A percentile compares a stretch with the other conserved stretches of the same genome.
Conservation (phyloP, 257 asterid genomes). For the Primulina huaijiensis region DNA sequence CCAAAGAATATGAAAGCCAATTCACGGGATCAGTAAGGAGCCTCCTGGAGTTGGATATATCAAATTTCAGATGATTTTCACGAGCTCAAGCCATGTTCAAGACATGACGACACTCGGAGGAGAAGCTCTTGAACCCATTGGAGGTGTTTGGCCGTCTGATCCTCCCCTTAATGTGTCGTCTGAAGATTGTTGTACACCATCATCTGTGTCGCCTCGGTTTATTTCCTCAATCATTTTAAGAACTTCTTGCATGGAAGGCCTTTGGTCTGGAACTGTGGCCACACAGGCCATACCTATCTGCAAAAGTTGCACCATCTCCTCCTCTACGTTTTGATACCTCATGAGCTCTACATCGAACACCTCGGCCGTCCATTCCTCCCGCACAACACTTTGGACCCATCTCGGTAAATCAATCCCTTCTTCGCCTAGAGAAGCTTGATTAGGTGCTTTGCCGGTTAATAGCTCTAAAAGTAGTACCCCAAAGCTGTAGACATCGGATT, state of each 20-base stretch:
- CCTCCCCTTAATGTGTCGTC: conserved; percentile 76
- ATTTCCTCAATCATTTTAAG: conserved; percentile 84
- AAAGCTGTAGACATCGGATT: conserved; percentile 85
- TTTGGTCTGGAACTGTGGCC: conserved; percentile 68
- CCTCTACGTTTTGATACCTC: conserved; percentile 91
- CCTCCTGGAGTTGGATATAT: background rate
- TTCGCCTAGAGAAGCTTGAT: conserved; percentile 88
- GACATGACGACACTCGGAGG: conserved; percentile 59
- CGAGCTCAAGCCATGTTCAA: conserved; percentile 17
- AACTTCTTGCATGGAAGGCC: conserved; percentile 74
- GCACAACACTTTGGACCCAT: conserved; percentile 95
- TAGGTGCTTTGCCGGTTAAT: conserved; percentile 88
- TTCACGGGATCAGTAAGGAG: background rate
- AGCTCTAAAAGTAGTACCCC: conserved; percentile 82
- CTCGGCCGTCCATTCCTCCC: conserved; percentile 99
- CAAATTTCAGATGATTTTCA: background rate
- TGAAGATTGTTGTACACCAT: conserved; percentile 63
- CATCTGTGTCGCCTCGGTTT: conserved; percentile 68
- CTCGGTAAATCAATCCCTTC: conserved; percentile 94
- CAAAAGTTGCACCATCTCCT: conserved; percentile 96
- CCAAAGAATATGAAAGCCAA: conserved; percentile 35
- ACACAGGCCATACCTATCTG: conserved; percentile 97
- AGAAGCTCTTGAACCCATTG: conserved; percentile 58
- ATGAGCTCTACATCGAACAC: conserved; percentile 91
- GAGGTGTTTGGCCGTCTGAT: conserved; percentile 79